phyloP scores from a whole-genome alignment of 352 stramenopile species.

The Phytopythium chamaehyphon region DNA sequence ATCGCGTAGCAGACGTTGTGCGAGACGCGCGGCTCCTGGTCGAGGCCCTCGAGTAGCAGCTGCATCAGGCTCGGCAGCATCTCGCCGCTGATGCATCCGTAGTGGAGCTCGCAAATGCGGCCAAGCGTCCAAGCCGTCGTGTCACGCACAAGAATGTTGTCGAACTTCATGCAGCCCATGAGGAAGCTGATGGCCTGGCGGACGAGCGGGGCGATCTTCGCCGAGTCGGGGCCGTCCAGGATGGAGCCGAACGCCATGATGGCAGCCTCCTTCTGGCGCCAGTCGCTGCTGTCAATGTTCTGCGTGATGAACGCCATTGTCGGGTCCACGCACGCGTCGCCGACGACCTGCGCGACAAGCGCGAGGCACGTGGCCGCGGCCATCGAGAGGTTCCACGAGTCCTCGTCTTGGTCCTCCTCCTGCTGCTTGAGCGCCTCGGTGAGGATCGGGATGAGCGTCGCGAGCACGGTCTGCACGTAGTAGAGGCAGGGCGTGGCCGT shows the following conservation, averaged over 20 bases:
- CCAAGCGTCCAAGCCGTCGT: constrained; percentile 96
- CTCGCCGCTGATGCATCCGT: constrained; percentile 85
- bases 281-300: constrained; percentile 94
- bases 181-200: constrained; percentile 92
- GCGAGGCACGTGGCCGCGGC: constrained; percentile 91
- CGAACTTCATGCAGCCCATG: constrained; percentile 89
- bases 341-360: constrained; percentile 91
- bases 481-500: constrained; percentile 69
- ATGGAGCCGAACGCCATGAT: constrained; percentile 98
- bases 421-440: constrained; percentile 94
- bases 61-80: constrained; percentile 89
- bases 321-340: constrained; percentile 87
- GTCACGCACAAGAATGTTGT: constrained; percentile 92
- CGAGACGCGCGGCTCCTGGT: constrained; percentile 89
- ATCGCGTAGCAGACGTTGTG: constrained; percentile 95
- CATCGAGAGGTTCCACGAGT: constrained; percentile 94
- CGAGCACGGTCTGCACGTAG: constrained; percentile 88
- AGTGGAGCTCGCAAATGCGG: constrained; percentile 95
- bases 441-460: constrained; percentile 90
- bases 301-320: constrained; percentile 94
- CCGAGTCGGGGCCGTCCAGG: constrained; percentile 89
- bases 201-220: constrained; percentile 90
- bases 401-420: constrained; percentile 93
- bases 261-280: constrained; percentile 93
- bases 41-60: constrained; percentile 78